These are phyloP conservation scores for Nitzschia inconspicua DNA, from an alignment of 108 stramenopile species.

Conservation along the genomic window DNA sequence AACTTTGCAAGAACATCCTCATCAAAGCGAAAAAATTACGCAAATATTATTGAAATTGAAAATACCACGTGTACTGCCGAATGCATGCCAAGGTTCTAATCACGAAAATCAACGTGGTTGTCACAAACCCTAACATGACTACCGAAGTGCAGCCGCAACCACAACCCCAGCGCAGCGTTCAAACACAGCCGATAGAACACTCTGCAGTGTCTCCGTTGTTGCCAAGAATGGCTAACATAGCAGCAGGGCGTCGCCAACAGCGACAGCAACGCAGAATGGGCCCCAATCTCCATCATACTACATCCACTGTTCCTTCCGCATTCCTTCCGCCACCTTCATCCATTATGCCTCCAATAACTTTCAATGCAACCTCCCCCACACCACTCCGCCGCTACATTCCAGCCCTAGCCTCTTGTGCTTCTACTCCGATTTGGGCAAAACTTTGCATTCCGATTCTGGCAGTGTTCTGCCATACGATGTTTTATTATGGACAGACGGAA, in stretches of 20 bases:
- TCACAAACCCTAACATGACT: no score
- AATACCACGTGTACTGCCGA: no score
- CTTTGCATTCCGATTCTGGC: constrained; percentile 46
- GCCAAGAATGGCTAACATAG: not conserved
- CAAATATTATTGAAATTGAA: no score
- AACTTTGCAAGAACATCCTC: no score
- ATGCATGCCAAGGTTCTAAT: no score
- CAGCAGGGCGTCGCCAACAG: not conserved
- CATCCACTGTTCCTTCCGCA: no score
- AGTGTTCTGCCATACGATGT: constrained; percentile 51
- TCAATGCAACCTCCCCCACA: not conserved
- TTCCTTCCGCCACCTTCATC: not conserved
- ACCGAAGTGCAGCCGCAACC: not conserved
- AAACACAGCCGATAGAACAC: not conserved
- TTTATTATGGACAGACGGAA: constrained; percentile 61
- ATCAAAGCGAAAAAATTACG: no score
- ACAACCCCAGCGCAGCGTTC: not conserved
- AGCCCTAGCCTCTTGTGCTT: constrained; percentile 11
- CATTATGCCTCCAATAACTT: not conserved
- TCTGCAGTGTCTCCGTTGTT: not conserved
- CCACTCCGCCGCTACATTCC: constrained; percentile 2
- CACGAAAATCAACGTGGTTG: no score
- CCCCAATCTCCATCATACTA: not conserved
- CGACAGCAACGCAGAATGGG: not conserved
- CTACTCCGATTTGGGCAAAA: constrained; percentile 12